Evolutionary conservation across 139 green algal genomes (phyloP).

Genomic region (Medakamo hakoo): DNA sequence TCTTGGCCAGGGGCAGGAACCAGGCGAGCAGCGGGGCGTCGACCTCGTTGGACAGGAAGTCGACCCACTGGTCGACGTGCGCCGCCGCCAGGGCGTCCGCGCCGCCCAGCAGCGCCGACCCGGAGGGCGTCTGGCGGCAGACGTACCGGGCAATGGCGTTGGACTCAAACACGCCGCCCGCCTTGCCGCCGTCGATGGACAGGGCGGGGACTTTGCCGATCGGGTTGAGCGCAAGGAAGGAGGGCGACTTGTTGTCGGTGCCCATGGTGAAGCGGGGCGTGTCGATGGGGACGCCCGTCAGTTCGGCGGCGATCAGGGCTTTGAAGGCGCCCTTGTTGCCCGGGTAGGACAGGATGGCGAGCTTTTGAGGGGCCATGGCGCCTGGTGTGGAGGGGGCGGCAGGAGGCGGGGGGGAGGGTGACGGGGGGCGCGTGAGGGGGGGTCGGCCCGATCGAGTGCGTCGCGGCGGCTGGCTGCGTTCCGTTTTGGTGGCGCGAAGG

Average conservation of each 20-base stretch:
- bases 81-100: constrained; percentile 12
- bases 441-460: too few species aligned
- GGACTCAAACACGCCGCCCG: constrained; percentile 32
- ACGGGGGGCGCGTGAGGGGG: too few species aligned
- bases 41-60: constrained; percentile 21
- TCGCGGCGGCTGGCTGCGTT: too few species aligned
- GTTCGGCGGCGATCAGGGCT: constrained; percentile 40
- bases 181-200: constrained; percentile 13
- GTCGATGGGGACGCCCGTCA: constrained; percentile 30
- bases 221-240: constrained; percentile 40
- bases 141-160: constrained; percentile 48
- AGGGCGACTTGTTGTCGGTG: constrained; percentile 32
- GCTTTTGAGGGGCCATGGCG: constrained; percentile 1
- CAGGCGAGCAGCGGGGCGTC: constrained; percentile 23
- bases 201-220: constrained; percentile 49
- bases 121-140: constrained; percentile 7
- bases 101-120: constrained; percentile 22
- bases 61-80: constrained; percentile 31
- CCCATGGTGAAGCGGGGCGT: constrained; percentile 22
- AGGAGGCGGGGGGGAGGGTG: not conserved
- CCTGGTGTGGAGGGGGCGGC: not conserved
- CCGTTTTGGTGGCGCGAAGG: too few species aligned
- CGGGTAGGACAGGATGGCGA: constrained; percentile 29
- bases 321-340: constrained; percentile 43
- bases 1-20: constrained; percentile 9